Conservation (phyloP, 768 basidiomycete genomes). For the Rubroboletus satanas region DNA sequence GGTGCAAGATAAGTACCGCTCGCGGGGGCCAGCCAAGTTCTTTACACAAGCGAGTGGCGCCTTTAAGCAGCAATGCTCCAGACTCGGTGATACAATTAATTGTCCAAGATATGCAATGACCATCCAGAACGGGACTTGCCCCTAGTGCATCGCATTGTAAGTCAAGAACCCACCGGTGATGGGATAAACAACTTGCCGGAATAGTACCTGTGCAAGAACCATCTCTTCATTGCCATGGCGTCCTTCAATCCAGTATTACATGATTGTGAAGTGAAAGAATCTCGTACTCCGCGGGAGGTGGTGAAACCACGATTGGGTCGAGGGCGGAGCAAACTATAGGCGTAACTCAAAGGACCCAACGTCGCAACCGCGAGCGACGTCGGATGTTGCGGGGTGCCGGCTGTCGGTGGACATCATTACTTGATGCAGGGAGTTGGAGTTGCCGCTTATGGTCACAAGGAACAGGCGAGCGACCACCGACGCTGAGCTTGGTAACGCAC, state of each 20-base stretch:
- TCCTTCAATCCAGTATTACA: background rate
- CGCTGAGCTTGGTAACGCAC: background rate
- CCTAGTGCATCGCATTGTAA: background rate
- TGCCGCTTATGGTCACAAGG: background rate
- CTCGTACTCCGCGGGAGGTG: background rate
- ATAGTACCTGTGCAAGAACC: background rate
- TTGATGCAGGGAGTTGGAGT: background rate
- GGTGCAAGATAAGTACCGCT: background rate
- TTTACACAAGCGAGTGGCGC: background rate
- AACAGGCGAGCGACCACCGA: background rate
- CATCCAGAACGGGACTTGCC: background rate
- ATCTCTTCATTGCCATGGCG: background rate
- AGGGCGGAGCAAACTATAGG: background rate
- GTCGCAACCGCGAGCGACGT: background rate
- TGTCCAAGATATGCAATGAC: background rate
- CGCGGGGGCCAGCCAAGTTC: background rate
- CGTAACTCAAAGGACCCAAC: background rate
- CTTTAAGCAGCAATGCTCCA: background rate
- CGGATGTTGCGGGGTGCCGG: background rate
- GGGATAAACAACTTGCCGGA: background rate
- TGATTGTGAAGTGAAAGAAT: background rate
- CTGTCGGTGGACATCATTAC: background rate
- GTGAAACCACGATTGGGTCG: background rate
- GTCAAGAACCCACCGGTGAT: background rate
- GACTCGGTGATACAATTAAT: background rate